Conservation (phyloP, 495 filamentous ascomycete species). For the Aspergillus baeticus region DNA sequence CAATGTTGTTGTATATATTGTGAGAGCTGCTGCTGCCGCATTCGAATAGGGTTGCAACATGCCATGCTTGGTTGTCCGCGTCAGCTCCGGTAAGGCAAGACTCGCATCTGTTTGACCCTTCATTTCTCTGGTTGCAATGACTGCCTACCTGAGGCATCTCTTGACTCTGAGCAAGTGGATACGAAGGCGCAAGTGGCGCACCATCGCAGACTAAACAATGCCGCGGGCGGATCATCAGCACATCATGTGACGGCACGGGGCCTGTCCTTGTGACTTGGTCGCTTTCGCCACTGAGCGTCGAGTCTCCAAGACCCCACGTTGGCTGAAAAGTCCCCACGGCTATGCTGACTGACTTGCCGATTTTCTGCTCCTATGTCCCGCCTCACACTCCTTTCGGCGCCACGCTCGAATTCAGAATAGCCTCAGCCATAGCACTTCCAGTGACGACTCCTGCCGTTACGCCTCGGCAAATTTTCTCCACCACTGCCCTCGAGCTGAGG, state of each 20-base stretch:
- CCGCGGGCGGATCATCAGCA: conserved; percentile 18
- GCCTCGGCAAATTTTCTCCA: conserved; percentile 18
- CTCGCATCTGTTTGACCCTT: neutral
- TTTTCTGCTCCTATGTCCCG: neutral
- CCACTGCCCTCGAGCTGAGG: neutral
- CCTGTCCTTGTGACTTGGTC: conserved; percentile 24
- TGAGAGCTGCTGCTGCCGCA: no score
- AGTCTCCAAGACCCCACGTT: no score
- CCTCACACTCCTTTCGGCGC: conserved; percentile 1
- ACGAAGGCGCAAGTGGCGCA: no score
- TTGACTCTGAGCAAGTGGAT: no score
- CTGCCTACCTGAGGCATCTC: no score
- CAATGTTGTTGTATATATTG: no score
- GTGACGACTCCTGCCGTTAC: neutral
- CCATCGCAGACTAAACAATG: conserved; percentile 5
- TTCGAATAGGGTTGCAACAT: neutral
- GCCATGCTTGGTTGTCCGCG: neutral
- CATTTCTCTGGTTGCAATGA: no score
- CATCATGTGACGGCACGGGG: conserved; percentile 25
- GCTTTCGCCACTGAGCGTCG: conserved; percentile 11
- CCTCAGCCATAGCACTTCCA: neutral
- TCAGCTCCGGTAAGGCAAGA: neutral
- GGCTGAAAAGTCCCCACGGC: neutral
- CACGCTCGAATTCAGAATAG: conserved; percentile 4
- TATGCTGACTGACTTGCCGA: neutral